Evolutionary conservation across 1,284 basidiomycete species (phyloP), one percentile per base, ranked within the genome.

Genomic region (Trichosporon faecale): DNA sequence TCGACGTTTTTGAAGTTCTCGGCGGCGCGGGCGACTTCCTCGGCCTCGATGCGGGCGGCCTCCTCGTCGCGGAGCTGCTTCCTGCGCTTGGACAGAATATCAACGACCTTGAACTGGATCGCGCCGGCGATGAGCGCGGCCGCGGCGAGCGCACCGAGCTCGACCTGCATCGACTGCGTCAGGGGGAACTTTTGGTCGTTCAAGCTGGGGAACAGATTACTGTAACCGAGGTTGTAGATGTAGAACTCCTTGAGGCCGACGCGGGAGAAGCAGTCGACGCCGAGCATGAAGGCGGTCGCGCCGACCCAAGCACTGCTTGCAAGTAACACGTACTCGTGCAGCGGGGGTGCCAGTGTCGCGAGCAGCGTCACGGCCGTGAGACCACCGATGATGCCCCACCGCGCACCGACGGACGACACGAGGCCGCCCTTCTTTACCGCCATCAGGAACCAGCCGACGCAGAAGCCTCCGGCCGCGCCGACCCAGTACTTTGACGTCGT

Each of bases 211-310:
- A 96, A 97, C 40, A 97, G 83, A 2, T 85, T 77, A 9, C 85
- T 86, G 68, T 80, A 84, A 21, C 95, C 95, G 61, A 98, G 85
- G 79, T 97, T 98, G 89, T 92, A 96, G 66, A 96, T 86, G 83
- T 97, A 98, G 84, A 96, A 97, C 91, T 97, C 95, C 85, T 98
- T 98, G 70, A 97, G 87, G 27, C 91, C 92, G 4, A 91, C 92
- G 6, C 92, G 91, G 2, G 93, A 92, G 81, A 90, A 98, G 83
- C 95, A 98, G 83, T 98, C 95, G 66, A 97, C 89, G 9, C 95
- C 95, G 23, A 98, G 86, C 70, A 95, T 93, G 79, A 96, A 90
- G 0, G 93, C 91, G n/a, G 91, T 91, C n/a, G 94, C 90, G 25
- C 95, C 95, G 69, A 96, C 76, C 73, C 79, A 82, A 8, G 82